Percentiles rank a stretch among this genome's conserved stretches.
Conservation (phyloP, 768 basidiomycete genomes). For the Scleroderma citrinum region DNA sequence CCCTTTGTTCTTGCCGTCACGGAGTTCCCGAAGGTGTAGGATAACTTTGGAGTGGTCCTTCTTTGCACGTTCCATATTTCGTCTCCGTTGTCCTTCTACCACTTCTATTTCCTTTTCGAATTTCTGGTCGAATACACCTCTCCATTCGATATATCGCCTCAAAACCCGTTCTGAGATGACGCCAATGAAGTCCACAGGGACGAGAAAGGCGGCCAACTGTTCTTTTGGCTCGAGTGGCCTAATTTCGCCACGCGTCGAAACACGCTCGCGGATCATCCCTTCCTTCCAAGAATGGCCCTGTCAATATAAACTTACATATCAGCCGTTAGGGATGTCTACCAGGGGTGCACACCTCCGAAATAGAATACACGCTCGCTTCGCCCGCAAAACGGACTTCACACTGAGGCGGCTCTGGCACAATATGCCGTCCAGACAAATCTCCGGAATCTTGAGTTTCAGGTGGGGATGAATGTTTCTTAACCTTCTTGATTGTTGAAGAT, state of each 20-base stretch:
- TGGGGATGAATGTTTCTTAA: slow-evolving; percentile 1
- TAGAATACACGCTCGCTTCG: slow-evolving; percentile 50
- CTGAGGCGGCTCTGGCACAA: slow-evolving; percentile 6
- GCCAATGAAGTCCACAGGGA: slow-evolving; percentile 66
- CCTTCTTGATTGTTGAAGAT: background rate
- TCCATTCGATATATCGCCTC: slow-evolving; percentile 69
- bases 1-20: slow-evolving; percentile 11
- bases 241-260: slow-evolving; percentile 77
- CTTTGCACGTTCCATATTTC: slow-evolving; percentile 57
- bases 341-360: slow-evolving; percentile 35
- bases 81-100: slow-evolving; percentile 63
- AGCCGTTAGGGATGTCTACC: background rate
- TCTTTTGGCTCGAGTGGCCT: slow-evolving; percentile 70
- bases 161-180: slow-evolving; percentile 67
- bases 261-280: slow-evolving; percentile 87
- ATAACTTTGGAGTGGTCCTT: slow-evolving; percentile 56
- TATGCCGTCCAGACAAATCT: slow-evolving; percentile 12
- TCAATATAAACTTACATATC: slow-evolving; percentile 4
- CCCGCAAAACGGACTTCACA: slow-evolving; percentile 44
- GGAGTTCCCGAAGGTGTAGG: slow-evolving; percentile 34
- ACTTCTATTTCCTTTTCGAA: slow-evolving; percentile 49
- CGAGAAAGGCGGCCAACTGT: slow-evolving; percentile 58
- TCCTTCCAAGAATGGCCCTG: slow-evolving; percentile 40
- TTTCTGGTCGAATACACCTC: slow-evolving; percentile 57
- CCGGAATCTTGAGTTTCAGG: slow-evolving; percentile 15